These are phyloP conservation scores for Acanthamoeba lenticulata DNA, from an alignment of 208 protist genomes.

Conservation along the genomic window DNA sequence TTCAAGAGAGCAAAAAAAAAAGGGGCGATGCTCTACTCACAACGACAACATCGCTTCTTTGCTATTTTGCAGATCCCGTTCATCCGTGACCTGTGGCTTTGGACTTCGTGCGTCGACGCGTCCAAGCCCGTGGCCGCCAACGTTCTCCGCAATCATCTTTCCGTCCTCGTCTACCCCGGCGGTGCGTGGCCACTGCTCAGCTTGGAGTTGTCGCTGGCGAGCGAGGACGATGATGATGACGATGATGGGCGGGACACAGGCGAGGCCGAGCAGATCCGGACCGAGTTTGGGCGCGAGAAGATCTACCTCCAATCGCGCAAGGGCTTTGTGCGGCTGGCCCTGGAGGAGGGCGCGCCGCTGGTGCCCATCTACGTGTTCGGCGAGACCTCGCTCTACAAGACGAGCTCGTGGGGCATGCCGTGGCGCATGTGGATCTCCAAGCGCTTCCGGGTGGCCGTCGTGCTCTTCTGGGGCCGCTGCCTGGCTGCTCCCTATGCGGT, in stretches of 20 bases:
- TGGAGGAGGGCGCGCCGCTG: slow-evolving; percentile 8
- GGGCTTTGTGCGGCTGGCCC: slow-evolving; percentile 1
- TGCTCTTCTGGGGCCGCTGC: neutral
- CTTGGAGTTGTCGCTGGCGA: neutral
- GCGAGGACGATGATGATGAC: neutral
- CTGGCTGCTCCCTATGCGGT: slow-evolving; percentile 6
- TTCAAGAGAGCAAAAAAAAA: no score
- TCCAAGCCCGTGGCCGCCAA: neutral
- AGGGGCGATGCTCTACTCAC: no score
- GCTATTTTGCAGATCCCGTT: neutral
- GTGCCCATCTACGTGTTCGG: slow-evolving; percentile 47
- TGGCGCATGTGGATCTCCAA: slow-evolving; percentile 30
- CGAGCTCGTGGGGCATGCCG: neutral
- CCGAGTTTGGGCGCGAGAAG: slow-evolving; percentile 7
- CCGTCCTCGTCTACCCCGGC: slow-evolving; percentile 26
- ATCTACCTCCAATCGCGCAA: neutral
- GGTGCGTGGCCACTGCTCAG: neutral
- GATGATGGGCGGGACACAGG: neutral
- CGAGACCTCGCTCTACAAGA: slow-evolving; percentile 62
- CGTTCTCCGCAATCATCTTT: neutral
- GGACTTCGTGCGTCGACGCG: slow-evolving; percentile 44
- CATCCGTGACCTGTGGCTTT: slow-evolving; percentile 46
- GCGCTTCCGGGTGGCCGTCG: neutral
- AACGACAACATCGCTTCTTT: neutral
- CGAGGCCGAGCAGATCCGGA: slow-evolving; percentile 48